These are phyloP conservation scores for Paramecium pentaurelia DNA, from an alignment of 73 alveolate genomes.

Conservation along the genomic window DNA sequence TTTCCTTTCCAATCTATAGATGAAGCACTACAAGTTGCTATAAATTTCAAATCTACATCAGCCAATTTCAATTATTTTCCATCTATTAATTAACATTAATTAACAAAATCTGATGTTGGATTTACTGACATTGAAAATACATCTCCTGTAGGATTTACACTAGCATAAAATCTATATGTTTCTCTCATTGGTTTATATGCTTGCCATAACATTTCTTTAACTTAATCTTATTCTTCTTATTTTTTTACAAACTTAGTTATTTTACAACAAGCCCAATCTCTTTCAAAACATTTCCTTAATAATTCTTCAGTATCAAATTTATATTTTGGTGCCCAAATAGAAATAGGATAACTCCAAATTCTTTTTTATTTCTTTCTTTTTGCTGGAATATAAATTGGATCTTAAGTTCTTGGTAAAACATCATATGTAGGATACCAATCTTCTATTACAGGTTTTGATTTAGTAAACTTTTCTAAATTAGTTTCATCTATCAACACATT, in stretches of 20 bases:
- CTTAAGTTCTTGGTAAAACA: constrained; percentile 55
- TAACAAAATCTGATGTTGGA: constrained; percentile 48
- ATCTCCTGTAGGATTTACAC: constrained; percentile 54
- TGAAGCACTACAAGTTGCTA: constrained; percentile 52
- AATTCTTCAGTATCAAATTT: constrained; percentile 52
- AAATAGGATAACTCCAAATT: constrained; percentile 55
- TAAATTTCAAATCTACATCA: constrained; percentile 56
- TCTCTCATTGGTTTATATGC: constrained; percentile 54
- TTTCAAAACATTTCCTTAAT: constrained; percentile 49
- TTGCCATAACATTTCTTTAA: constrained; percentile 46
- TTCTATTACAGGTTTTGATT: constrained; percentile 22
- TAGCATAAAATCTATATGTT: constrained; percentile 47
- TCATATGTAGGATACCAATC: constrained; percentile 58
- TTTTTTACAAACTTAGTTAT: constrained; percentile 49
- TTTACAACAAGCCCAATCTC: constrained; percentile 55
- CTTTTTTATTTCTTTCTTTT: constrained; percentile 49
- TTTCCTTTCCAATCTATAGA: constrained; percentile 53
- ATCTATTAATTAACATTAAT: constrained; percentile 25
- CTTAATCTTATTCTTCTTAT: constrained; percentile 48
- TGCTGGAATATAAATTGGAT: constrained; percentile 60
- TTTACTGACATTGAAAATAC: constrained; percentile 46
- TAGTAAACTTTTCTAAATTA: neutral
- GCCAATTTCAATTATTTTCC: neutral
- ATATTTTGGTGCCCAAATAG: constrained; percentile 48
- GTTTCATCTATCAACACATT: constrained; percentile 45